Evolutionary conservation across 192 early-diverging fungal species (phyloP).

Genomic region (Umbelopsis isabellina): DNA sequence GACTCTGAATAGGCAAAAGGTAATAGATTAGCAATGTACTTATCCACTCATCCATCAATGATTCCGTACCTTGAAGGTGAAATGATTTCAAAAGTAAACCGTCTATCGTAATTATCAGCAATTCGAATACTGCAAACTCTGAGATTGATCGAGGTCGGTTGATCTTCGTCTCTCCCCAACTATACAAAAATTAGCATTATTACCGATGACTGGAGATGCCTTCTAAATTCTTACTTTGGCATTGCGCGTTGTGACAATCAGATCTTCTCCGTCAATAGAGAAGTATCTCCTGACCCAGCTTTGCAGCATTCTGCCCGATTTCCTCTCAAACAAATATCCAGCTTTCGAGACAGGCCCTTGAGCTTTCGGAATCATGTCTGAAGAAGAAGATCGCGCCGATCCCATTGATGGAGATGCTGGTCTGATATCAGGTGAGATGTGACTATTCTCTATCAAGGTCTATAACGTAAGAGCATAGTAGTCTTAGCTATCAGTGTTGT

Average conservation of each 20-base stretch:
- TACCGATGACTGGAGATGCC: neutral
- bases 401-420: neutral
- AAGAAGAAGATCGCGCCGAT: neutral
- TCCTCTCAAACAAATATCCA: constrained; percentile 85
- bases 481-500: neutral
- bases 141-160: constrained; percentile 62
- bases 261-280: constrained; percentile 62
- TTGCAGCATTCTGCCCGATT: constrained; percentile 71
- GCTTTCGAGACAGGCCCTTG: constrained; percentile 26
- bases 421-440: neutral
- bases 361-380: constrained; percentile 10
- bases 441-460: neutral
- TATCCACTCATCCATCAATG: neutral
- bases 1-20: constrained; percentile 46
- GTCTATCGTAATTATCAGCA: constrained; percentile 63
- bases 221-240: constrained; percentile 29
- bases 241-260: constrained; percentile 53
- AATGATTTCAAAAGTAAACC: constrained; percentile 83
- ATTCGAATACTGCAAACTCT: constrained; percentile 77
- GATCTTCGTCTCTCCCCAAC: constrained; percentile 59
- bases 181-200: constrained; percentile 20
- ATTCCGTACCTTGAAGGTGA: constrained; percentile 66
- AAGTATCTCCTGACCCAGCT: constrained; percentile 83
- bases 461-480: neutral
- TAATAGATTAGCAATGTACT: neutral